A percentile compares a stretch with the other conserved stretches of the same genome.
These are phyloP conservation scores for Aulographum hederae DNA, from an alignment of 2,329 filamentous ascomycete species.

Conservation along the genomic window DNA sequence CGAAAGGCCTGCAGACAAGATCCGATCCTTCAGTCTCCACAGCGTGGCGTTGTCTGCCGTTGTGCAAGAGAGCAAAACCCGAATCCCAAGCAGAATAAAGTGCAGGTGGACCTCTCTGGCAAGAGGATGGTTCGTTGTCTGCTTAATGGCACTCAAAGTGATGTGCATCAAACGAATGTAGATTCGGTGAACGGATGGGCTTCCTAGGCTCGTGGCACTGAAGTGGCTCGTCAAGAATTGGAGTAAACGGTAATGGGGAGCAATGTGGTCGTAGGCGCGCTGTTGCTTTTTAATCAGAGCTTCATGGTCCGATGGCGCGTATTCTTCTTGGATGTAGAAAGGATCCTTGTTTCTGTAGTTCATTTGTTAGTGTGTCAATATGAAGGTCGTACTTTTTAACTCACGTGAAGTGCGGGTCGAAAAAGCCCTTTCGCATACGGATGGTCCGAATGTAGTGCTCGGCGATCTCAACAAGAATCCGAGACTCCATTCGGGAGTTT, in stretches of 20 bases:
- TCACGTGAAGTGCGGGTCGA: constrained; percentile 29
- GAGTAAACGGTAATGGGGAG: constrained; percentile 68
- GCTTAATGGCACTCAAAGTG: constrained; percentile 57
- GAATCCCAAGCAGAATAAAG: constrained; percentile 64
- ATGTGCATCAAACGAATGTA: constrained; percentile 67
- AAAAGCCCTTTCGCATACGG: constrained; percentile 60
- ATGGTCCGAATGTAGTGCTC: constrained; percentile 84
- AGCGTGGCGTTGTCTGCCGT: constrained; percentile 43
- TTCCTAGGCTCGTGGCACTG: constrained; percentile 77
- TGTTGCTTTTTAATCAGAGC: constrained; percentile 59
- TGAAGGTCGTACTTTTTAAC: no score
- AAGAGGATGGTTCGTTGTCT: constrained; percentile 62
- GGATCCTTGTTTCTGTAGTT: constrained; percentile 52
- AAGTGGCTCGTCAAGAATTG: constrained; percentile 92
- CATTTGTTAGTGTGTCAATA: no score
- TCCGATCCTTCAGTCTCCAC: constrained; percentile 75
- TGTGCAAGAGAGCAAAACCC: constrained; percentile 55
- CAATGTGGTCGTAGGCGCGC: constrained; percentile 61
- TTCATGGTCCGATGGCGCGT: constrained; percentile 74
- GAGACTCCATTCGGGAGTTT: constrained; percentile 72
- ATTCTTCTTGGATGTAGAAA: constrained; percentile 81
- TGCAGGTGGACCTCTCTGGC: constrained; percentile 86
- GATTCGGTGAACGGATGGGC: constrained; percentile 59
- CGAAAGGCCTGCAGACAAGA: constrained; percentile 65
- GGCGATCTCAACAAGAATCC: constrained; percentile 70